These are phyloP conservation scores for Geranium incanum DNA, from an alignment of 441 rosid species.

Conservation along the genomic window DNA sequence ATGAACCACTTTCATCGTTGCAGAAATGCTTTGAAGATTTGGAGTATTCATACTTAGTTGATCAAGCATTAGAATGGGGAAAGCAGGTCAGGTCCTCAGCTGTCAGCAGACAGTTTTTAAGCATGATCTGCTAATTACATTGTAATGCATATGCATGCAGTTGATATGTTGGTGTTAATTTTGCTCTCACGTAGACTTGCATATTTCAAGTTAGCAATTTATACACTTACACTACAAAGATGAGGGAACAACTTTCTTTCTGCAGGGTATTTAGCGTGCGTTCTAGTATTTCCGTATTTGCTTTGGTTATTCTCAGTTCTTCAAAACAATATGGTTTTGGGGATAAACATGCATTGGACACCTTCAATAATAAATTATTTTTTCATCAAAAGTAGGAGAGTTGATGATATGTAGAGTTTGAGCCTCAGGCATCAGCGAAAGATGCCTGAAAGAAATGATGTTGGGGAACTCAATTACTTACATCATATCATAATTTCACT, in stretches of 20 bases:
- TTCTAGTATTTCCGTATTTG: not conserved
- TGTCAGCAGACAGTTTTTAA: not conserved
- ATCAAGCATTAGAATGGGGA: constrained; percentile 47
- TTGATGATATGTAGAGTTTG: not conserved
- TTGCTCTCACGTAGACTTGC: not conserved
- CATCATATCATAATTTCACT: not conserved
- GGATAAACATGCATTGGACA: not conserved
- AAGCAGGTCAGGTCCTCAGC: constrained; percentile 29
- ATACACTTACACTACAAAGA: not conserved
- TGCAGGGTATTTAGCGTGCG: not conserved
- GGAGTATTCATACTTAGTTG: constrained; percentile 47
- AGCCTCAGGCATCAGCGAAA: not conserved
- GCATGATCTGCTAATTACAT: constrained; percentile 2
- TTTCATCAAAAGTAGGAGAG: not conserved
- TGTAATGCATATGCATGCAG: not conserved
- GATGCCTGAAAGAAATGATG: not conserved
- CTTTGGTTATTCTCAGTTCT: not conserved
- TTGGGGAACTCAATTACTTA: not conserved
- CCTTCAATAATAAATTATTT: not conserved
- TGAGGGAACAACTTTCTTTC: not conserved
- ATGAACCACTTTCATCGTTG: constrained; percentile 47
- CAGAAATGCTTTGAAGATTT: constrained; percentile 50
- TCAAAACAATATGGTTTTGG: not conserved
- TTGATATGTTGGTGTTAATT: not conserved
- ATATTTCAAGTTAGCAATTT: not conserved